phyloP scores from a whole-genome alignment of 108 stramenopile genomes.

The Pseudonitzschia pungens region DNA sequence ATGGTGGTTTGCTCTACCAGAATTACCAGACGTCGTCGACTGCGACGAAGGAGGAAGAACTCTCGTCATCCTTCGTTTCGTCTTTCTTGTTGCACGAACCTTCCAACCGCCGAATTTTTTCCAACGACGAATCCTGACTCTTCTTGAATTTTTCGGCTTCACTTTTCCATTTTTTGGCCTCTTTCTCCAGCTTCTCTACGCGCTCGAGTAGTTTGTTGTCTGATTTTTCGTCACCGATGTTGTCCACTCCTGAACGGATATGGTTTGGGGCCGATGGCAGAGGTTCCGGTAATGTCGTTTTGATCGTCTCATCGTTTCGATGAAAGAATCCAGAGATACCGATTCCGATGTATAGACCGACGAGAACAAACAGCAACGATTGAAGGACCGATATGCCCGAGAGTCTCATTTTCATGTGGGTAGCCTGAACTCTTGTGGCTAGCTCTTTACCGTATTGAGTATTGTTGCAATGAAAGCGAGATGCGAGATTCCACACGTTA shows the following conservation, averaged over 20 bases:
- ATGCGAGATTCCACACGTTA: too few species aligned
- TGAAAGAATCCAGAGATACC: constrained; percentile 19
- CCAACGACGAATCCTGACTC: not conserved
- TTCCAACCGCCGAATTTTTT: constrained; percentile 3
- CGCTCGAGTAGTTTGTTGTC: not conserved
- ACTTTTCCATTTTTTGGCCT: not conserved
- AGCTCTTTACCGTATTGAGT: too few species aligned
- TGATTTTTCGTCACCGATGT: not conserved
- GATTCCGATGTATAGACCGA: constrained; percentile 25
- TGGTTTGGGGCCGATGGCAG: not conserved
- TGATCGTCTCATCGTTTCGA: not conserved
- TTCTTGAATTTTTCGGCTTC: not conserved
- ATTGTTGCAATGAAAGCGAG: too few species aligned
- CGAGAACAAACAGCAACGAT: constrained; percentile 10
- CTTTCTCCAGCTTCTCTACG: not conserved
- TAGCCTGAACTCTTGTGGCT: too few species aligned
- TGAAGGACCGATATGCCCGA: not conserved
- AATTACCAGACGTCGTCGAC: not conserved
- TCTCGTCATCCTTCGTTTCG: not conserved
- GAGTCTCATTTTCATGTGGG: not conserved
- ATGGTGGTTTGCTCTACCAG: constrained; percentile 12
- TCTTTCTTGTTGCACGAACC: not conserved
- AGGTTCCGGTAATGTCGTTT: not conserved
- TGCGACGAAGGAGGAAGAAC: not conserved
- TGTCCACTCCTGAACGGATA: not conserved